Conservation (phyloP, 371 early-diverging fungal genomes). For the Apophysomyces sp. region DNA sequence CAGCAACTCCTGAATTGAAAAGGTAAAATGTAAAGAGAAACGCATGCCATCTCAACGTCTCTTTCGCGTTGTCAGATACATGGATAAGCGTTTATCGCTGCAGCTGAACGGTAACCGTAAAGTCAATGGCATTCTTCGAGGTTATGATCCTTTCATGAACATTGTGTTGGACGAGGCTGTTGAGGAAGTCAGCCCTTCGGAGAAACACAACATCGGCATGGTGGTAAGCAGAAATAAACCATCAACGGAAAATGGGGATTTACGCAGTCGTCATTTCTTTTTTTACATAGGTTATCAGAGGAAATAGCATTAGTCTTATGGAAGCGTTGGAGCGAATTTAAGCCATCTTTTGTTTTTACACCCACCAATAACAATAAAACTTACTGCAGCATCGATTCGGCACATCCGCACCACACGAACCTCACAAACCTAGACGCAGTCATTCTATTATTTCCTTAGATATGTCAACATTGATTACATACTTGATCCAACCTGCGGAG, state of each 20-base stretch:
- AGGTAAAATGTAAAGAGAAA: conserved; percentile 47
- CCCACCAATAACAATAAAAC: not conserved
- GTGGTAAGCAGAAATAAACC: conserved; percentile 61
- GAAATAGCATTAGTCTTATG: conserved; percentile 89
- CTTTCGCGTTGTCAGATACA: conserved; percentile 65
- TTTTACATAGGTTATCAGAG: conserved; percentile 81
- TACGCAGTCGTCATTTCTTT: not conserved
- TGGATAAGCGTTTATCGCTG: conserved; percentile 94
- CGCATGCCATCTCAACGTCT: not conserved
- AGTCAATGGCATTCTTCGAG: conserved; percentile 93
- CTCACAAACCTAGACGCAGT: too few species aligned
- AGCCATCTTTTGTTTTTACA: not conserved
- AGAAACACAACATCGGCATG: conserved; percentile 80
- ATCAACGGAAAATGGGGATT: not conserved
- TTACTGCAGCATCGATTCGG: not conserved
- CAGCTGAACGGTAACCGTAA: conserved; percentile 91
- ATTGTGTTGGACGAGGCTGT: conserved; percentile 94
- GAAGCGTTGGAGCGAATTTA: conserved; percentile 90
- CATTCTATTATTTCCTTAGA: too few species aligned
- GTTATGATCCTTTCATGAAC: conserved; percentile 99
- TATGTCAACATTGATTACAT: too few species aligned
- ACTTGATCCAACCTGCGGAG: too few species aligned
- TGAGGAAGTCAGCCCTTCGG: conserved; percentile 75
- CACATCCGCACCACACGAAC: not conserved
- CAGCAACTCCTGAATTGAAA: conserved; percentile 81